phyloP scores from a whole-genome alignment of 768 basidiomycete species.

The Sistotremastrum niveocremeum region DNA sequence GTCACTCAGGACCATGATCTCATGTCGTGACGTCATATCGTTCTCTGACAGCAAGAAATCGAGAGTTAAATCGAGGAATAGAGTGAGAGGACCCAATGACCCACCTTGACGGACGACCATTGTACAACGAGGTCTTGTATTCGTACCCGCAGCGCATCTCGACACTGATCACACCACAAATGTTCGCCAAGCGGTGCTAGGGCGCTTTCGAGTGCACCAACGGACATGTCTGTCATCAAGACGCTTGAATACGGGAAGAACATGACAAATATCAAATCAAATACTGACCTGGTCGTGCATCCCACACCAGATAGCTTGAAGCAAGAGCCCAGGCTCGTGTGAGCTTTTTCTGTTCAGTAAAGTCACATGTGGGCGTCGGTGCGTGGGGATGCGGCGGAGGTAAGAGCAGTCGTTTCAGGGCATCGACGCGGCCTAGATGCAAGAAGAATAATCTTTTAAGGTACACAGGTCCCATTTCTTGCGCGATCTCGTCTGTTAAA shows the following conservation, averaged over 20 bases:
- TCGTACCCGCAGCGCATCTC: slow-evolving; percentile 44
- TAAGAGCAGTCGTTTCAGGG: slow-evolving; percentile 63
- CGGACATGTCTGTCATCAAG: slow-evolving; percentile 46
- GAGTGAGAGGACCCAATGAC: slow-evolving; percentile 6
- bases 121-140: slow-evolving; percentile 55
- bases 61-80: not conserved
- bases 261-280: not conserved
- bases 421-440: slow-evolving; percentile 72
- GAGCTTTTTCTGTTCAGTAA: slow-evolving; percentile 63
- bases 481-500: slow-evolving; percentile 57
- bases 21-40: slow-evolving; percentile 28
- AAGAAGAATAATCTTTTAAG: slow-evolving; percentile 73
- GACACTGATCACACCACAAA: slow-evolving; percentile 57
- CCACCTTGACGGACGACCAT: slow-evolving; percentile 70
- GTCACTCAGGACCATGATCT: too few species aligned
- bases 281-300: slow-evolving; percentile 57
- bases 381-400: slow-evolving; percentile 65
- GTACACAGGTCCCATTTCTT: slow-evolving; percentile 60
- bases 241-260: not conserved
- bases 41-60: slow-evolving; percentile 27
- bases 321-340: slow-evolving; percentile 75
- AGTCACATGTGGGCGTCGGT: slow-evolving; percentile 57
- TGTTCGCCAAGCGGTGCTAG: slow-evolving; percentile 57
- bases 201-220: slow-evolving; percentile 56
- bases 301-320: slow-evolving; percentile 74